phyloP scores from a whole-genome alignment of 805 yeast species.

The Candida taoyuanica region DNA sequence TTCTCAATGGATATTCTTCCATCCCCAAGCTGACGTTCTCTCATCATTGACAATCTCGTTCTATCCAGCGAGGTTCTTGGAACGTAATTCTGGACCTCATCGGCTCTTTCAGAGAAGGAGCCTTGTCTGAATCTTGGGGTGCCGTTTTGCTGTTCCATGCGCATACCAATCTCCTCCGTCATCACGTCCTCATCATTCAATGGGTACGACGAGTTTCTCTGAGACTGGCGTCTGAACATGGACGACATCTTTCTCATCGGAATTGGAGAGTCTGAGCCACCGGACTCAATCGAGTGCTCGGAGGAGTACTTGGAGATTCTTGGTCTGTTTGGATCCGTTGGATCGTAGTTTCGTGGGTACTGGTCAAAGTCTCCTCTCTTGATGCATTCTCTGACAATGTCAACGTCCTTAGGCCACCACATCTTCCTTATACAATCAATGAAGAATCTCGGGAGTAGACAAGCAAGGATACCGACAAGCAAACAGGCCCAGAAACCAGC shows the following conservation, averaged over 20 bases:
- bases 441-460: conserved; percentile 64
- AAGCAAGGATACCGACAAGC: conserved; percentile 56
- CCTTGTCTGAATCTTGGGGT: conserved; percentile 25
- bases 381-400: conserved; percentile 70
- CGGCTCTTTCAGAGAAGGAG: conserved; percentile 1
- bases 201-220: conserved; percentile 25
- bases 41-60: conserved; percentile 34
- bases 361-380: conserved; percentile 60
- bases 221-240: conserved; percentile 33
- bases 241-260: conserved; percentile 33
- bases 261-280: conserved; percentile 8
- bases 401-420: conserved; percentile 61
- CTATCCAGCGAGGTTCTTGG: conserved; percentile 35
- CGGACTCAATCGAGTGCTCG: conserved; percentile 29
- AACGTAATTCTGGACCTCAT: conserved; percentile 8
- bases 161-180: conserved; percentile 38
- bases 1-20: conserved; percentile 35
- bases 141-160: conserved; percentile 24
- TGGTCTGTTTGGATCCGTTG: conserved; percentile 69
- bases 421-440: conserved; percentile 51
- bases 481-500: conserved; percentile 64
- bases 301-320: conserved; percentile 44
- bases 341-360: conserved; percentile 68
- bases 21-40: conserved; percentile 33
- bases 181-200: conserved; percentile 26